phyloP scores from a whole-genome alignment of 202 grass and related monocot genomes.

The Zoysia matrella region DNA sequence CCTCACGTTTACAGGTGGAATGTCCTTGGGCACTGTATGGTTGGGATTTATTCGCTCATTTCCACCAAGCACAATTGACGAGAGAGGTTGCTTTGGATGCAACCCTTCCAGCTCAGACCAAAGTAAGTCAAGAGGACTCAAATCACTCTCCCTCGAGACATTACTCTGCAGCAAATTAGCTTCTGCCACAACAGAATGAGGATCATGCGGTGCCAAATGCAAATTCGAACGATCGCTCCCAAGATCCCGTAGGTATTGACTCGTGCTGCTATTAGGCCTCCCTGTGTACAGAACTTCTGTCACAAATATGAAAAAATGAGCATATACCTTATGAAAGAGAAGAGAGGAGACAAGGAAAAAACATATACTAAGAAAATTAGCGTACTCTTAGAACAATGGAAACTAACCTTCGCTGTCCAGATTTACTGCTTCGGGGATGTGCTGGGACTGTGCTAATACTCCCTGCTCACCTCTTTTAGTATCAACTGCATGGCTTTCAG shows the following conservation, averaged over 20 bases:
- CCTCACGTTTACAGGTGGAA: too few relatives aligned
- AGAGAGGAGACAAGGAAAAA: not conserved
- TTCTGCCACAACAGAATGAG: conserved; percentile 50
- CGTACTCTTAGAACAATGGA: not conserved
- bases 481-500: too few relatives aligned
- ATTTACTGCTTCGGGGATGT: conserved; percentile 58
- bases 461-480: conserved; percentile 59
- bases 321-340: conserved; percentile 30
- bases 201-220: conserved; percentile 41
- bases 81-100: conserved; percentile 60
- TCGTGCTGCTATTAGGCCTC: conserved; percentile 62
- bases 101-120: conserved; percentile 63
- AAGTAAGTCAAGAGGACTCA: conserved; percentile 89
- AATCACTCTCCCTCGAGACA: conserved; percentile 63
- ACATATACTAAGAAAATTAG: not conserved
- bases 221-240: conserved; percentile 53
- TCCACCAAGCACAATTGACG: conserved; percentile 61
- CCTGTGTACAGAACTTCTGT: conserved; percentile 87
- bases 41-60: conserved; percentile 54
- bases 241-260: conserved; percentile 54
- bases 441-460: conserved; percentile 45
- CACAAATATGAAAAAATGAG: conserved; percentile 46
- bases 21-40: conserved; percentile 26
- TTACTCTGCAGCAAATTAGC: conserved; percentile 56
- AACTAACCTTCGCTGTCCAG: conserved; percentile 82